Base-by-base conservation (phyloP, 495 filamentous ascomycete species). In the Clavariopsis aquatica region DNA sequence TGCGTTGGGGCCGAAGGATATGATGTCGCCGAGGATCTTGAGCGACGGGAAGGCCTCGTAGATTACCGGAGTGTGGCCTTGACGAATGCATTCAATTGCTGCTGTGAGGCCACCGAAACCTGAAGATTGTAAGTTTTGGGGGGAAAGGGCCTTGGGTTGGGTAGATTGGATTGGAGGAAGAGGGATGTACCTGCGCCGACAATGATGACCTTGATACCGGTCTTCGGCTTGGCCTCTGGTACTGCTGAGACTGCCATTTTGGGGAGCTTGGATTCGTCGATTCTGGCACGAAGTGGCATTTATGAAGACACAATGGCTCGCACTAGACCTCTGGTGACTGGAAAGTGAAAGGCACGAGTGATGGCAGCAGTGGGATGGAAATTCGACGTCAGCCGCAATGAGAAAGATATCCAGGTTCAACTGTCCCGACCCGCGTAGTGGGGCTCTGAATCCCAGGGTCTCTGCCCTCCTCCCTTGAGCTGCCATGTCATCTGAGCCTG, bases 1-100 rank as follows among this genome's bases (percentile, higher is more conserved):
- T 29, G 79, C 84, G 69, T 87, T 87, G 22, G 82, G 78, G 2
- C 84, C 84, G 43, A 87, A 85, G 27, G 83, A 85, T 64, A 87
- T 87, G 64, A 87, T 86, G 70, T 87, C 85, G 52, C 85, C 85
- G 0, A 86, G 77, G 1, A 75, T 68, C 66, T 85, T 85, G 52
- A 86, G 79, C 62, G 82, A 78, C 19, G 82, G 79, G 60, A 85
- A 85, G 20, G 79, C 77, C 61, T 86, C 82, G 72, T 86, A 84
- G 66, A 86, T 78, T 57, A 76, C 71, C 46, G 54, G 34, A n/a
- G 49, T 53, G 34, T 60, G 66, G 27, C 66, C 60, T 58, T 67
- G 63, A n/a, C 52, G 52, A 2, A 57, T 29, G 38, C 62, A 70
- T 66, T 70, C 67, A 29, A 70, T 70, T 26, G 62, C 67, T 54